Evolutionary conservation across 345 rosid species (phyloP).

Genomic region (Garcia nutans): DNA sequence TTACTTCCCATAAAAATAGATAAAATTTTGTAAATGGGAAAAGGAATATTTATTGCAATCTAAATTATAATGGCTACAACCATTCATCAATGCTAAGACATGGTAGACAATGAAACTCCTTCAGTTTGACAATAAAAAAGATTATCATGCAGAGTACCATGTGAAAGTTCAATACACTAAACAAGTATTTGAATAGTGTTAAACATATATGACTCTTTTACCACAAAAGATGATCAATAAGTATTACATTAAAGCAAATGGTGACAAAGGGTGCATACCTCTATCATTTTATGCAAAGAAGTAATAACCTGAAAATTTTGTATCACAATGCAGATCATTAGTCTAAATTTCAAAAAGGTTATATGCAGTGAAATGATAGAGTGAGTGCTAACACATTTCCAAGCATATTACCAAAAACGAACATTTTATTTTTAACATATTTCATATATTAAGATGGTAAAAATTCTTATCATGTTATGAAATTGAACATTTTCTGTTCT

Average conservation of each 20-base stretch:
- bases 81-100: neutral
- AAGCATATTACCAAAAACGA: neutral
- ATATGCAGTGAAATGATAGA: neutral
- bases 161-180: neutral
- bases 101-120: neutral
- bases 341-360: neutral
- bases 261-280: constrained; percentile 40
- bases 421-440: neutral
- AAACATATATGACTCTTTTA: neutral
- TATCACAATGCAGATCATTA: neutral
- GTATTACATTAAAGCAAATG: neutral
- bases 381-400: too few species aligned
- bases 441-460: neutral
- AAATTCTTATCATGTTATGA: too few species aligned
- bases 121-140: neutral
- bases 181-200: too few species aligned
- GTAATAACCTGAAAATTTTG: constrained; percentile 56
- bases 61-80: neutral
- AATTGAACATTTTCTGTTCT: too few species aligned
- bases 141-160: neutral
- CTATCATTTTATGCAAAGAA: constrained; percentile 56
- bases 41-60: neutral
- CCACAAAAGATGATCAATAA: neutral
- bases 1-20: neutral
- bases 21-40: neutral